Base-by-base conservation (phyloP, 768 basidiomycete genomes). In the Dacryopinax spathularia region DNA sequence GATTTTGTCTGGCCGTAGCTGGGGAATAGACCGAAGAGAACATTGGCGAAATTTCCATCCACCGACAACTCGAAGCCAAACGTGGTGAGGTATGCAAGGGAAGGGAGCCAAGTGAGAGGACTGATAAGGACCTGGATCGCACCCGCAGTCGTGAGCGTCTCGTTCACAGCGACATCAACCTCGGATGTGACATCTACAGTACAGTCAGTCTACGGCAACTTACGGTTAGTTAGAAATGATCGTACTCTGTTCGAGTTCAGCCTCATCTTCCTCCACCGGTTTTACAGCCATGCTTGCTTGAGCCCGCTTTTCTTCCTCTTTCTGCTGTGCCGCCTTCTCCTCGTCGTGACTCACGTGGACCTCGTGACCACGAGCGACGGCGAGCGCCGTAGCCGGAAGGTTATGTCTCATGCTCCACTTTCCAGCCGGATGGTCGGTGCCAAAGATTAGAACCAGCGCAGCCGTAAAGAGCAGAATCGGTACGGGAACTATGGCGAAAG, bases 11-110 rank as follows among this genome's bases (percentile, higher is more conserved):
- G 80, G 16, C 76, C 75, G 62, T 84, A 79, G 1, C n/a, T 20
- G 7, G 36, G 37, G 70, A 74, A 79, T 18, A 80, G 68, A 9
- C 43, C 68, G 66, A 75, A 77, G 16, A 83, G 71, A 7, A 80
- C 74, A 63, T 73, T 77, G n/a, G 79, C 76, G 66, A 84, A 72
- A 64, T 79, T 78, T 6, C 77, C 78, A 66, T 85, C 81, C 41
- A 85, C 76, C 0, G 79, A 78, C 6, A 85, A 76, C 70, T 84
- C 84, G 48, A 78, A 76, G 0, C 84, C 83, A 66, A 84, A 84
- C 1, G 82, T 82, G 0, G 79, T 79, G 35, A 79, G 65, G 66
- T 85, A 85, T 13, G 78, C 79, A 9, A 82, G 68, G 0, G 79
- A 71, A 0, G 82, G 82, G 1, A 84, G 76, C 80, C 82, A 83